A percentile compares a stretch with the other conserved stretches of the same genome.
phyloP scores from a whole-genome alignment of 1,284 basidiomycete species.

The Cryptococcus neoformans region DNA sequence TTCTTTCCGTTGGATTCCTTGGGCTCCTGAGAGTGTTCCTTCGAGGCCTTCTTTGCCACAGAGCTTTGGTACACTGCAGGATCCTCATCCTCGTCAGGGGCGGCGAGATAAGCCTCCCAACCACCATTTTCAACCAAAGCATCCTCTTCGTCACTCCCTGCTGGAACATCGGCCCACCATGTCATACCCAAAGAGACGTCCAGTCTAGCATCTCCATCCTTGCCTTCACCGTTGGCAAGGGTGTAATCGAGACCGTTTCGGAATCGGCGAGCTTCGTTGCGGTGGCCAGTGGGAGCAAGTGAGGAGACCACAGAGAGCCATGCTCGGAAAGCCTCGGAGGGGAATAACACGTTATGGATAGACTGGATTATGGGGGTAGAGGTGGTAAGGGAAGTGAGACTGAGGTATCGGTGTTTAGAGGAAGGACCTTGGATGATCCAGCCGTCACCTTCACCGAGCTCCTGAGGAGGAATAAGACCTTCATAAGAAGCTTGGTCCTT shows the following conservation, averaged over 20 bases:
- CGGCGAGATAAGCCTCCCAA: slow-evolving; percentile 97
- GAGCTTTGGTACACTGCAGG: slow-evolving; percentile 85
- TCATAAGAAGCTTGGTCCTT: slow-evolving; percentile 52
- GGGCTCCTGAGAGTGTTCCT: slow-evolving; percentile 14
- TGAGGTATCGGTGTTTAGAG: slow-evolving; percentile 89
- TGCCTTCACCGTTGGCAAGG: slow-evolving; percentile 82
- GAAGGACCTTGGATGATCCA: slow-evolving; percentile 85
- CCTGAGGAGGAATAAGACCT: slow-evolving; percentile 61
- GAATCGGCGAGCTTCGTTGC: slow-evolving; percentile 79
- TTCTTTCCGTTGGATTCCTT: slow-evolving; percentile 18
- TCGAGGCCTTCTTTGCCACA: slow-evolving; percentile 43
- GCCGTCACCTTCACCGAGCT: slow-evolving; percentile 51
- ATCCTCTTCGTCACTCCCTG: slow-evolving; percentile 50
- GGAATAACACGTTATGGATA: slow-evolving; percentile 65
- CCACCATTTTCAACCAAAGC: slow-evolving; percentile 69
- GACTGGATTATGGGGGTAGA: slow-evolving; percentile 56
- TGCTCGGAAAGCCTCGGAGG: slow-evolving; percentile 79
- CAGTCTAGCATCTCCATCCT: slow-evolving; percentile 64
- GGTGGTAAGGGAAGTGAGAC: slow-evolving; percentile 49
- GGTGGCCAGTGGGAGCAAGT: slow-evolving; percentile 69
- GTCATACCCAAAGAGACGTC: slow-evolving; percentile 91
- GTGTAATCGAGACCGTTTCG: slow-evolving; percentile 94
- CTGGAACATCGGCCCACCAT: slow-evolving; percentile 58
- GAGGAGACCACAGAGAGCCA: slow-evolving; percentile 81
- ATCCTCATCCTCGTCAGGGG: slow-evolving; percentile 88